A percentile compares a stretch with the other conserved stretches of the same genome.
phyloP scores from a whole-genome alignment of 2,329 filamentous ascomycete genomes.

The Calycina marina region DNA sequence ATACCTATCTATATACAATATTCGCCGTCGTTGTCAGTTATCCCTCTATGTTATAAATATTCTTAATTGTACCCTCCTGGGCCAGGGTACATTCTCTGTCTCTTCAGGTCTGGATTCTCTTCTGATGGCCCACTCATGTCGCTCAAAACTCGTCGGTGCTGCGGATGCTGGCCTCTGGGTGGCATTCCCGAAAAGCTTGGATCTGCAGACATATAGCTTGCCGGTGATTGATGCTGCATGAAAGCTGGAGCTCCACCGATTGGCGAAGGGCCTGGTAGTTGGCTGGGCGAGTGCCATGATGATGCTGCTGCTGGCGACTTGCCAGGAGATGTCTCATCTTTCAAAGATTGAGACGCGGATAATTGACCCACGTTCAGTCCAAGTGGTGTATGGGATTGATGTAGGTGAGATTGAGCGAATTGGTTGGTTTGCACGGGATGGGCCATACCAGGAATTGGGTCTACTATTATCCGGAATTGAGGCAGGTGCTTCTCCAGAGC shows the following conservation, averaged over 20 bases:
- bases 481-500: conserved; percentile 80
- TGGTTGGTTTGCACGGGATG: conserved; percentile 10
- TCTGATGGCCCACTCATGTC: conserved; percentile 17
- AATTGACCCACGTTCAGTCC: conserved; percentile 20
- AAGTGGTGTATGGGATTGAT: conserved; percentile 12
- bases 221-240: conserved; percentile 15
- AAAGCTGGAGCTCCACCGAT: conserved; percentile 12
- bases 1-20: no score
- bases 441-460: conserved; percentile 11
- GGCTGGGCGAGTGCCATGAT: conserved; percentile 21
- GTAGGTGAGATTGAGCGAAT: no score
- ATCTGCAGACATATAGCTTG: conserved; percentile 19
- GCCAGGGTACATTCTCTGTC: conserved; percentile 20
- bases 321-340: conserved; percentile 21
- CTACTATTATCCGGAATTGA: conserved; percentile 63
- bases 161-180: conserved; percentile 12
- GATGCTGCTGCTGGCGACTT: conserved; percentile 20
- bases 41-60: no score
- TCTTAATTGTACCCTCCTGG: no score
- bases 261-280: conserved; percentile 19
- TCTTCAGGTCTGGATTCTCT: conserved; percentile 19
- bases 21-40: no score
- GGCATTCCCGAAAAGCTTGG: conserved; percentile 19
- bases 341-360: conserved; percentile 17
- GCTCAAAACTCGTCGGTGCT: conserved; percentile 19